phyloP scores from a whole-genome alignment of 23 red algal species.

The Agarophyton chilense region DNA sequence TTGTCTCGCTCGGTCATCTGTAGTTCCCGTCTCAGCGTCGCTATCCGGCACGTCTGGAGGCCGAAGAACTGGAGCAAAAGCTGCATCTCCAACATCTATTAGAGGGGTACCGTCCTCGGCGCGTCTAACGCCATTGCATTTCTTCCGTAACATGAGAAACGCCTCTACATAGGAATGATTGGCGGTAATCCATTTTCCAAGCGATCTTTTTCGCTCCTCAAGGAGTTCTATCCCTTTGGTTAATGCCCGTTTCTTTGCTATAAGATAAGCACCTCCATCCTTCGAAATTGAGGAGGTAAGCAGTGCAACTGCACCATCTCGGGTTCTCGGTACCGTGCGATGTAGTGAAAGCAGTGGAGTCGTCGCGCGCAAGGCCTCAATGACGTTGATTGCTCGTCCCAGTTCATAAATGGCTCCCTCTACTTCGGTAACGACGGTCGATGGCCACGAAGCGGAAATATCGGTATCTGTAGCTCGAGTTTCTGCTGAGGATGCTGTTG shows the following conservation, averaged over 20 bases:
- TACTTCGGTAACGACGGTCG: slow-evolving; percentile 26
- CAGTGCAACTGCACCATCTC: slow-evolving; percentile 13
- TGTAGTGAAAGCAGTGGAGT: slow-evolving; percentile 34
- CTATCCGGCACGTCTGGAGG: not conserved
- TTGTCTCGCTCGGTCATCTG: slow-evolving; percentile 9
- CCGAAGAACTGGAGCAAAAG: slow-evolving; percentile 49
- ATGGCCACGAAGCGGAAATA: slow-evolving; percentile 36
- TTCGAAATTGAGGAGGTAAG: not conserved
- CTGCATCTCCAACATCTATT: slow-evolving; percentile 75
- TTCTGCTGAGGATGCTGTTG: slow-evolving; percentile 35
- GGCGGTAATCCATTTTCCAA: slow-evolving; percentile 40
- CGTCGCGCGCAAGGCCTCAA: slow-evolving; percentile 58
- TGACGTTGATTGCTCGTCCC: slow-evolving; percentile 44
- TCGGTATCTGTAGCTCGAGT: slow-evolving; percentile 39
- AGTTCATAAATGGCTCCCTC: slow-evolving; percentile 65
- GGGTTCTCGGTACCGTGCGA: slow-evolving; percentile 35
- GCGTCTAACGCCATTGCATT: slow-evolving; percentile 42
- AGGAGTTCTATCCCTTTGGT: slow-evolving; percentile 20
- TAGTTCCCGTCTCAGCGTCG: not conserved
- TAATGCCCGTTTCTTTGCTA: slow-evolving; percentile 41
- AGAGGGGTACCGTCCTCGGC: slow-evolving; percentile 36
- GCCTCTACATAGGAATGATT: slow-evolving; percentile 58
- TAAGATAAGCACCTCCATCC: slow-evolving; percentile 46
- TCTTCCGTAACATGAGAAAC: slow-evolving; percentile 46
- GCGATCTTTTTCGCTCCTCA: slow-evolving; percentile 15